Evolutionary conservation across 345 rosid genomes (phyloP).

Genomic region (Melaleuca quinquenervia): DNA sequence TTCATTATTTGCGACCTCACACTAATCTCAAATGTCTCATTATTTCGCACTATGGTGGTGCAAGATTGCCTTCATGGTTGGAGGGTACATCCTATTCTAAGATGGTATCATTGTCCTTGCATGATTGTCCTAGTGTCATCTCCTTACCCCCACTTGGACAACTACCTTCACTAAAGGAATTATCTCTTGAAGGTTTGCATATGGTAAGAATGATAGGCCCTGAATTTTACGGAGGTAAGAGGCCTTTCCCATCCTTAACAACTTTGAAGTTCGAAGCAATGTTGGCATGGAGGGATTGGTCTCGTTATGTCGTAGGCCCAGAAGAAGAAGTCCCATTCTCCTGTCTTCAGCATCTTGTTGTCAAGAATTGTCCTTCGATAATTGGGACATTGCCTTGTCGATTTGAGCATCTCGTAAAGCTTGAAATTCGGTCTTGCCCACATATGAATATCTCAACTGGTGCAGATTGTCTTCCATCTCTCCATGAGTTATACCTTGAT

Average conservation of each 20-base stretch:
- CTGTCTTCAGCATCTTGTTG: not conserved
- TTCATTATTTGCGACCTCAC: not conserved
- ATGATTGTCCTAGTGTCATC: not conserved
- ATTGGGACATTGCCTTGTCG: not conserved
- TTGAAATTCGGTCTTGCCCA: not conserved
- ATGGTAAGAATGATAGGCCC: not conserved
- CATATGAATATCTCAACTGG: not conserved
- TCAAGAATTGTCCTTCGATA: rapidly evolving
- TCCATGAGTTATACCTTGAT: not conserved
- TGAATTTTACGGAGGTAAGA: not conserved
- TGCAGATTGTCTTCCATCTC: not conserved
- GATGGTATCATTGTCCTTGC: not conserved
- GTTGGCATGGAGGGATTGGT: not conserved
- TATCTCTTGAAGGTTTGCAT: not conserved
- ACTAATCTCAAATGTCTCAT: not conserved
- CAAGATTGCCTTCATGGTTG: not conserved
- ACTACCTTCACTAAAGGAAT: not conserved
- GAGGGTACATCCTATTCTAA: not conserved
- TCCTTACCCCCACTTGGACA: not conserved
- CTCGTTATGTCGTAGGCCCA: not conserved
- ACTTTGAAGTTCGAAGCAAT: not conserved
- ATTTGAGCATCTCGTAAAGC: not conserved
- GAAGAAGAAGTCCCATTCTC: not conserved
- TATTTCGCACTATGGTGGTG: not conserved
- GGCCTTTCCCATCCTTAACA: not conserved